Evolutionary conservation across 2,329 filamentous ascomycete species (phyloP).

Genomic region (Helotiales sp.): DNA sequence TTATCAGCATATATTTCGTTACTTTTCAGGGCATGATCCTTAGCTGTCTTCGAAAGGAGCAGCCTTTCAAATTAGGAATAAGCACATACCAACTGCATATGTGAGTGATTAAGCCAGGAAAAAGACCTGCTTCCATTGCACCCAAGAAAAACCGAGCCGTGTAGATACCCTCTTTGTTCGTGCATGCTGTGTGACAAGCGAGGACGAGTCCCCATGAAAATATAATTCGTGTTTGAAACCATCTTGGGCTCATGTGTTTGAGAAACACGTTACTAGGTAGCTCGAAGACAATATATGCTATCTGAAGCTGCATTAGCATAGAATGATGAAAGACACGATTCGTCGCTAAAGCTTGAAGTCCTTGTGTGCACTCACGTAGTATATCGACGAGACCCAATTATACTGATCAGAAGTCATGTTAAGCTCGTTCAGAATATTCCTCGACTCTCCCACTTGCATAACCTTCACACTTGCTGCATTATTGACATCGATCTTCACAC

Average conservation of each 20-base stretch:
- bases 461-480: too few species aligned
- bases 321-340: neutral
- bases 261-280: neutral
- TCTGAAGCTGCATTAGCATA: neutral
- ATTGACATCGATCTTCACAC: too few species aligned
- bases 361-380: neutral
- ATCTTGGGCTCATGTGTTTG: neutral
- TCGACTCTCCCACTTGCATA: neutral
- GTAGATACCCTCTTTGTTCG: neutral
- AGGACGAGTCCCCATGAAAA: neutral
- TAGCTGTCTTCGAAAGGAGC: too few species aligned
- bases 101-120: neutral
- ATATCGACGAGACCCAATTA: neutral
- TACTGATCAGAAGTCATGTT: neutral
- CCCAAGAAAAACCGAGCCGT: neutral
- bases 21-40: too few species aligned
- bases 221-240: neutral
- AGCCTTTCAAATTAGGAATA: too few species aligned
- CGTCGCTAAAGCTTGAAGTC: too few species aligned
- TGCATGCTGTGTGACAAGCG: neutral
- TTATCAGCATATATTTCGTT: too few species aligned
- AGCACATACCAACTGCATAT: neutral
- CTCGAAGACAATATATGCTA: neutral
- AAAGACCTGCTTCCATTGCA: neutral
- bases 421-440: neutral